A percentile compares a stretch with the other conserved stretches of the same genome.
Evolutionary conservation across 1,139 yeast genomes (phyloP).

Genomic region (Hemisphaericaspora xylofermentans): DNA sequence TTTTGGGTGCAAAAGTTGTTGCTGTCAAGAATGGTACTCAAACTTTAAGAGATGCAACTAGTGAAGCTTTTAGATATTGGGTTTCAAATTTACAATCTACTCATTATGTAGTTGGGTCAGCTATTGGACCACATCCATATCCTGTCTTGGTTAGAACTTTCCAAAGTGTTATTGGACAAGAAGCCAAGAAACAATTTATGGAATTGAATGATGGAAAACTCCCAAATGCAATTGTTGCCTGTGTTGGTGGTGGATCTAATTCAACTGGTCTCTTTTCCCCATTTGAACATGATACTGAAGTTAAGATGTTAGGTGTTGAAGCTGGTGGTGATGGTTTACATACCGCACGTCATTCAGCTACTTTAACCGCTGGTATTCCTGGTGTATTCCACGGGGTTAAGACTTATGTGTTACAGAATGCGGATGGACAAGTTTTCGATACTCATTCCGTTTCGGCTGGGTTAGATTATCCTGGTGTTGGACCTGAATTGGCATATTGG

Average conservation of each 20-base stretch:
- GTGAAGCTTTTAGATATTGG: slow-evolving; percentile 96
- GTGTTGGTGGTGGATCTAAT: slow-evolving; percentile 99
- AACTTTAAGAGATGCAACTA: slow-evolving; percentile 95
- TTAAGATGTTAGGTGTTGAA: slow-evolving; percentile 87
- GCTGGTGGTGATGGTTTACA: slow-evolving; percentile 98
- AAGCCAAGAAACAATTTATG: slow-evolving; percentile 87
- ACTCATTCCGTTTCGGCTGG: slow-evolving; percentile 99
- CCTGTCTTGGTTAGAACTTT: slow-evolving; percentile 97
- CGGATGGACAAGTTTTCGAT: slow-evolving; percentile 94
- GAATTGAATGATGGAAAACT: slow-evolving; percentile 74
- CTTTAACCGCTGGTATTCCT: slow-evolving; percentile 86
- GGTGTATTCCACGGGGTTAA: slow-evolving; percentile 99
- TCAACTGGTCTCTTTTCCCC: slow-evolving; percentile 96
- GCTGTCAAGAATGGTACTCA: slow-evolving; percentile 93
- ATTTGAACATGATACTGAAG: slow-evolving; percentile 76
- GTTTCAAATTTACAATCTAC: slow-evolving; percentile 83
- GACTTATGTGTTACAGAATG: slow-evolving; percentile 86
- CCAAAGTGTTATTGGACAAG: slow-evolving; percentile 96
- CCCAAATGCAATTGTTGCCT: slow-evolving; percentile 93
- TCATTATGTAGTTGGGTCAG: slow-evolving; percentile 95
- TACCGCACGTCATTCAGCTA: slow-evolving; percentile 86
- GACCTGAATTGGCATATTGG: slow-evolving; percentile 97
- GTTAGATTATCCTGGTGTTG: slow-evolving; percentile 98
- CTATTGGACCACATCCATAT: slow-evolving; percentile 99
- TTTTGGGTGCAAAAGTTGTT: slow-evolving; percentile 92